Evolutionary conservation across 495 filamentous ascomycete species (phyloP).

Genomic region (Umbilicaria muhlenbergii): DNA sequence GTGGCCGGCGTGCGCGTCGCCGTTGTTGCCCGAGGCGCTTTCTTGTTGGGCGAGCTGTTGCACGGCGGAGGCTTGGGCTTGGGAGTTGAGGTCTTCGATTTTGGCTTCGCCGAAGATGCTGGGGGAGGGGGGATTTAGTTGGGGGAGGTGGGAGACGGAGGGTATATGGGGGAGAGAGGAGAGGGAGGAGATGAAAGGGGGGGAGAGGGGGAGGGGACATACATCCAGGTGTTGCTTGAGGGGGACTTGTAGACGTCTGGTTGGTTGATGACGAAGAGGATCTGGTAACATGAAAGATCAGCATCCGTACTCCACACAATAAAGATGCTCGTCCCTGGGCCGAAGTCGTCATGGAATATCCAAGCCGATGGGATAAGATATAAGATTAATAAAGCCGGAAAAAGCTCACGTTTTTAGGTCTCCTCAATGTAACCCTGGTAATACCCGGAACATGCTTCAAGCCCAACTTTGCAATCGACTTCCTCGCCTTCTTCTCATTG

Average conservation of each 20-base stretch:
- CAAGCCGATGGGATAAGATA: neutral
- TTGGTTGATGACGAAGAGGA: constrained; percentile 98
- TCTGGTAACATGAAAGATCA: constrained; percentile 31
- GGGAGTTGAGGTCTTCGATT: constrained; percentile 98
- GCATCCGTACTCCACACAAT: neutral
- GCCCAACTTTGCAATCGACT: constrained; percentile 95
- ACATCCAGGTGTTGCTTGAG: constrained; percentile 99
- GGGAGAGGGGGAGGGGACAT: constrained; percentile 21
- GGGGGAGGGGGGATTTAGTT: constrained; percentile 4
- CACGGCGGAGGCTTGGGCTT: constrained; percentile 19
- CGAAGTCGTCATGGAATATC: too few species aligned
- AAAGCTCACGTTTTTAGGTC: constrained; percentile 88
- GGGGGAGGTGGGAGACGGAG: neutral
- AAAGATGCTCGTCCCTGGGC: neutral
- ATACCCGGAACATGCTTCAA: constrained; percentile 93
- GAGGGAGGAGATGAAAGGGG: neutral
- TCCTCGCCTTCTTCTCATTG: constrained; percentile 99
- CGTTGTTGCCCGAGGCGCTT: constrained; percentile 83
- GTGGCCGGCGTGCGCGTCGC: constrained; percentile 64
- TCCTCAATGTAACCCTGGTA: constrained; percentile 89
- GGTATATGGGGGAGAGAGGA: too few species aligned
- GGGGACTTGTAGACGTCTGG: constrained; percentile 99
- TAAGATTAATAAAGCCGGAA: neutral
- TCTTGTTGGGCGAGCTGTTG: constrained; percentile 27
- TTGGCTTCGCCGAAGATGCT: constrained; percentile 99